Evolutionary conservation across 2,329 filamentous ascomycete species (phyloP).

Genomic region (Trichoderma koningii): DNA sequence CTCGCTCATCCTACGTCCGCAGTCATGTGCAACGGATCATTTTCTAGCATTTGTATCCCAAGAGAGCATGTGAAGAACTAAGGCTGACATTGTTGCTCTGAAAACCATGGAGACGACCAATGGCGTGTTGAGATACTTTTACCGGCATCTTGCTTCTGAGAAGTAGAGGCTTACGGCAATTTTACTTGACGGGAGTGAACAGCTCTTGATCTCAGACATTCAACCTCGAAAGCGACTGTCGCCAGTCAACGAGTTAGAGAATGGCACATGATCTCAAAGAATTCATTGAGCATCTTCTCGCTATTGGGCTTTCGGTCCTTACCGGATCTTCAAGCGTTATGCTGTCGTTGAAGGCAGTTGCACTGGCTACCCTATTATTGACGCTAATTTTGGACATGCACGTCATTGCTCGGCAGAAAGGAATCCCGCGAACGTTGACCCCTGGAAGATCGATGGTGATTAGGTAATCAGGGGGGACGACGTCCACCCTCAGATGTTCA

Average conservation of each 20-base stretch:
- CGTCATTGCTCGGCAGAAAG: slow-evolving; percentile 5
- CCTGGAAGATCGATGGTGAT: not conserved
- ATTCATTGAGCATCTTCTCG: not conserved
- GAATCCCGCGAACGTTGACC: not conserved
- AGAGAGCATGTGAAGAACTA: not conserved
- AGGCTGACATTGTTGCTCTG: too few species aligned
- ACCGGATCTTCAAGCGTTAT: not conserved
- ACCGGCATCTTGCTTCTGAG: too few species aligned
- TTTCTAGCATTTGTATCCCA: not conserved
- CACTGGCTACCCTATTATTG: slow-evolving; percentile 7
- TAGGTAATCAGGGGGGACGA: not conserved
- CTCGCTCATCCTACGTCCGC: slow-evolving; percentile 5
- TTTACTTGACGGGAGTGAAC: too few species aligned
- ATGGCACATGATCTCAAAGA: too few species aligned
- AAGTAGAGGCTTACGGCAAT: too few species aligned
- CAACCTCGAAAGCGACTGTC: too few species aligned
- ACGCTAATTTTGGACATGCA: slow-evolving; percentile 10
- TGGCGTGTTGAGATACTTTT: too few species aligned
- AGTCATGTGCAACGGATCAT: not conserved
- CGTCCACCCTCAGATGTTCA: too few species aligned
- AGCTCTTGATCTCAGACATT: too few species aligned
- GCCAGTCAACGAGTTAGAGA: too few species aligned
- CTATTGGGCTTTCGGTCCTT: not conserved
- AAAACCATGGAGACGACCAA: too few species aligned
- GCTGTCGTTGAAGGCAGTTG: not conserved